A percentile compares a stretch with the other conserved stretches of the same genome.
phyloP scores from a whole-genome alignment of 1,284 basidiomycete species.

The Porogramme epimiltina region DNA sequence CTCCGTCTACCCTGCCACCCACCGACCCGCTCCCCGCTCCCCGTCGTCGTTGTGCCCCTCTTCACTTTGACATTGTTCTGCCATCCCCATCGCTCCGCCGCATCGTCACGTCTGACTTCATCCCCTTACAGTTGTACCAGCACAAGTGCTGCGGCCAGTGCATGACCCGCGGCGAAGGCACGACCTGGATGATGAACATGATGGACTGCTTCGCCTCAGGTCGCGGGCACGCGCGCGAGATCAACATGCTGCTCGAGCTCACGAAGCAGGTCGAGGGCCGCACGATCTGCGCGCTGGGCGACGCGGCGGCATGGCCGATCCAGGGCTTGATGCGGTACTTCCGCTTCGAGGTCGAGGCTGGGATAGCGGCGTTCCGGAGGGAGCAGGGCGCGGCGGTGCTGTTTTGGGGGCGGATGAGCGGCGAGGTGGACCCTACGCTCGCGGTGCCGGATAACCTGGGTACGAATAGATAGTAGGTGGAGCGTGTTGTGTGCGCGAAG shows the following conservation, averaged over 20 bases:
- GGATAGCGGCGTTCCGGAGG: slow-evolving; percentile 81
- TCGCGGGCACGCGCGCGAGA: slow-evolving; percentile 88
- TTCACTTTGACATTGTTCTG: slow-evolving; percentile 1
- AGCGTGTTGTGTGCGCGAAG: too few relatives aligned
- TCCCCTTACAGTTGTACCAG: slow-evolving; percentile 78
- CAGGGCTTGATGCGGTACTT: slow-evolving; percentile 97
- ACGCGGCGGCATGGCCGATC: slow-evolving; percentile 98
- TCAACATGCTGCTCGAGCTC: slow-evolving; percentile 94
- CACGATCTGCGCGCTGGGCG: slow-evolving; percentile 95
- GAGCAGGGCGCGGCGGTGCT: slow-evolving; percentile 84
- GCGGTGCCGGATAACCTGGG: slow-evolving; percentile 87
- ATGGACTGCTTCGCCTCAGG: slow-evolving; percentile 94
- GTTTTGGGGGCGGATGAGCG: slow-evolving; percentile 86
- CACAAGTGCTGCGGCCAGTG: slow-evolving; percentile 99
- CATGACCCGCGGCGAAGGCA: slow-evolving; percentile 95
- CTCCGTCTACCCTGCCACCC: not conserved
- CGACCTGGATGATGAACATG: slow-evolving; percentile 99
- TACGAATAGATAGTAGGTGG: slow-evolving; percentile 40
- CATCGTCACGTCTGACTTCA: not conserved
- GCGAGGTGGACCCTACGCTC: slow-evolving; percentile 70
- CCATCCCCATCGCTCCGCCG: not conserved
- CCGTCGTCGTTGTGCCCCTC: slow-evolving; percentile 1
- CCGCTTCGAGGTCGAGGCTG: slow-evolving; percentile 90
- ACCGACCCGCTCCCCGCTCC: not conserved
- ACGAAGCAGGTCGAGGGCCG: slow-evolving; percentile 97